Evolutionary conservation across 2,329 filamentous ascomycete species (phyloP).

Genomic region (Neocucurbitaria cava): DNA sequence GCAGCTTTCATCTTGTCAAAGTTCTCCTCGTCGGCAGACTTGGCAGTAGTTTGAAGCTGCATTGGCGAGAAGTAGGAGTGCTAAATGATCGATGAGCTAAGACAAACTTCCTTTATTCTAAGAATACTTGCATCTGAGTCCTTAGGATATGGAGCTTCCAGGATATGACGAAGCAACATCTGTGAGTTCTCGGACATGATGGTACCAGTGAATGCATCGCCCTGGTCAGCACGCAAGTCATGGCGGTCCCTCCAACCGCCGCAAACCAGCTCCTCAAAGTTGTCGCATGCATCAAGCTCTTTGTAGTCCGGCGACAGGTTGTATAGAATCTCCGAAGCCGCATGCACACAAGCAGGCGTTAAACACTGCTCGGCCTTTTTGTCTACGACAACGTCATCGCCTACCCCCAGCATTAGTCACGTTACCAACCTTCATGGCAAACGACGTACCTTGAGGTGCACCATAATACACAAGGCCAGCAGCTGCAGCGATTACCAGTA

Average conservation of each 20-base stretch:
- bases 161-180: slow-evolving; percentile 66
- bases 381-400: not conserved
- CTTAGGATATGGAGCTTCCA: slow-evolving; percentile 63
- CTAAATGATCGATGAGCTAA: slow-evolving; percentile 31
- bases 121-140: slow-evolving; percentile 24
- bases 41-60: slow-evolving; percentile 36
- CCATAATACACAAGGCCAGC: slow-evolving; percentile 30
- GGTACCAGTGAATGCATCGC: slow-evolving; percentile 65
- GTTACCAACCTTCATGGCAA: not conserved
- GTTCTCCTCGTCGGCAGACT: slow-evolving; percentile 64
- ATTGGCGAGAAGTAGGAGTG: slow-evolving; percentile 59
- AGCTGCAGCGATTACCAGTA: slow-evolving; percentile 24
- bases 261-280: slow-evolving; percentile 73
- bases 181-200: slow-evolving; percentile 68
- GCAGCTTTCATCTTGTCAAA: slow-evolving; percentile 70
- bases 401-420: slow-evolving; percentile 8
- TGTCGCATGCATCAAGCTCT: slow-evolving; percentile 69
- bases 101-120: not conserved
- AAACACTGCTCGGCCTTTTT: slow-evolving; percentile 52
- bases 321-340: slow-evolving; percentile 67
- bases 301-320: slow-evolving; percentile 68
- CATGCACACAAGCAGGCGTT: slow-evolving; percentile 68
- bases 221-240: slow-evolving; percentile 70
- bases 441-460: slow-evolving; percentile 16
- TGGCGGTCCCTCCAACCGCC: slow-evolving; percentile 70